Percentiles rank a stretch among this genome's conserved stretches.
These are phyloP conservation scores for Candida yuanshanica DNA, from an alignment of 805 yeast genomes.

Conservation along the genomic window DNA sequence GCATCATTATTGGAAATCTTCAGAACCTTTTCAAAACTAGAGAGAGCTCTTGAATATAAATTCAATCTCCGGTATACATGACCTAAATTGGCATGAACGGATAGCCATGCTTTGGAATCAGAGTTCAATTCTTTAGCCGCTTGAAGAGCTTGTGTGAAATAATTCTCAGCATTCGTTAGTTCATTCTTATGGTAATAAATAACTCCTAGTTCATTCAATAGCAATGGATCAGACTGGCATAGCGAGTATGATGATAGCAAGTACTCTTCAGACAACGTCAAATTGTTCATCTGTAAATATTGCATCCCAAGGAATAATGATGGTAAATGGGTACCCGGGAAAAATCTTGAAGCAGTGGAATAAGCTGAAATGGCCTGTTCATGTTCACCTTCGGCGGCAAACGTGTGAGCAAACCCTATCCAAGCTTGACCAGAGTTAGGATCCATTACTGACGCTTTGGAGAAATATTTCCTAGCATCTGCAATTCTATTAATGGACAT, in stretches of 20 bases:
- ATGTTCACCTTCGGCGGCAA: conserved; percentile 97
- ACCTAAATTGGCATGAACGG: conserved; percentile 82
- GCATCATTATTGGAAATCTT: conserved; percentile 65
- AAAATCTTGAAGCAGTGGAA: conserved; percentile 88
- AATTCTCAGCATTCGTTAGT: conserved; percentile 60
- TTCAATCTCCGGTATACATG: conserved; percentile 76
- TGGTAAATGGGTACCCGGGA: conserved; percentile 89
- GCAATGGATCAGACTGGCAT: conserved; percentile 80
- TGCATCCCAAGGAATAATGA: conserved; percentile 93
- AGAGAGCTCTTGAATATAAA: conserved; percentile 58
- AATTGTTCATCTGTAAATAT: conserved; percentile 80
- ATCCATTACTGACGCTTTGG: conserved; percentile 81
- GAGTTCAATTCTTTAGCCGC: conserved; percentile 66
- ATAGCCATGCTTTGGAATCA: conserved; percentile 77
- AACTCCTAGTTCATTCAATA: conserved; percentile 91
- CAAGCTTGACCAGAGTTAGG: conserved; percentile 94
- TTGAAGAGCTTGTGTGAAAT: conserved; percentile 62
- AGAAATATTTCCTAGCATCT: conserved; percentile 84
- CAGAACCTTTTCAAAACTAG: conserved; percentile 71
- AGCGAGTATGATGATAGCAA: conserved; percentile 66
- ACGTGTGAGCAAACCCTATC: conserved; percentile 98
- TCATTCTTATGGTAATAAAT: conserved; percentile 75
- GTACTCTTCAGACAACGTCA: conserved; percentile 82
- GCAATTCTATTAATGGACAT: conserved; percentile 62
- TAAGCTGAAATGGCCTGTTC: conserved; percentile 97